phyloP scores from a whole-genome alignment of 2,329 filamentous ascomycete species.

The Neocatenulostroma microsporum region DNA sequence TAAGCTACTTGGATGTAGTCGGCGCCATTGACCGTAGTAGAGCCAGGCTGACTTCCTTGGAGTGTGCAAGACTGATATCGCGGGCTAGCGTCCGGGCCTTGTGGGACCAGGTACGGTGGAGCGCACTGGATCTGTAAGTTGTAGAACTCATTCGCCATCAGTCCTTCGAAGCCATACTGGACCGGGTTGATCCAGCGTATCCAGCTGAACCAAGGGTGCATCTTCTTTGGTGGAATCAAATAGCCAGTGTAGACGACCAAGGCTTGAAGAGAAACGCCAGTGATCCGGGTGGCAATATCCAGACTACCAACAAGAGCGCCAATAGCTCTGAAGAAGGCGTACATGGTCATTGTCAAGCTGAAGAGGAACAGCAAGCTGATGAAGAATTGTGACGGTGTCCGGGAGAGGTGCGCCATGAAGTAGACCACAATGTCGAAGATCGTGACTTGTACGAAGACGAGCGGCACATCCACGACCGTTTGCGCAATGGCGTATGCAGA shows the following conservation, averaged over 20 bases:
- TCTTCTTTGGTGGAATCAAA: slow-evolving; percentile 17
- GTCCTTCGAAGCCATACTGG: slow-evolving; percentile 60
- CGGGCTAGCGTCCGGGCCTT: slow-evolving; percentile 28
- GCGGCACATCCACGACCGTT: slow-evolving; percentile 43
- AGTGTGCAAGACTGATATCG: slow-evolving; percentile 54
- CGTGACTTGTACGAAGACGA: slow-evolving; percentile 51
- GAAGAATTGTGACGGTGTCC: slow-evolving; percentile 49
- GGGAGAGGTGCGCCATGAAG: slow-evolving; percentile 53
- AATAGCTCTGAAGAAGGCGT: slow-evolving; percentile 37
- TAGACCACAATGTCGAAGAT: slow-evolving; percentile 53
- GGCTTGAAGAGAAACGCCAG: slow-evolving; percentile 17
- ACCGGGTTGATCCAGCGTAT: slow-evolving; percentile 46
- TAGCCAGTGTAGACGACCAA: slow-evolving; percentile 17
- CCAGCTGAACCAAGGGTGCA: slow-evolving; percentile 20
- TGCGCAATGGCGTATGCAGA: slow-evolving; percentile 44
- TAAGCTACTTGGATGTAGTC: slow-evolving; percentile 50
- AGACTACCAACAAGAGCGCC: slow-evolving; percentile 21
- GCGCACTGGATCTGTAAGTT: slow-evolving; percentile 48
- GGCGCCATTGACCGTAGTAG: slow-evolving; percentile 45
- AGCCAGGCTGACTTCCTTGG: slow-evolving; percentile 49
- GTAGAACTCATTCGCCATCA: slow-evolving; percentile 66
- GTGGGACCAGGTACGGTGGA: slow-evolving; percentile 40
- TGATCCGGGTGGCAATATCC: slow-evolving; percentile 20
- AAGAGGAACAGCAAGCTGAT: slow-evolving; percentile 28
- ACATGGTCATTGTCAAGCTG: slow-evolving; percentile 34